Base-by-base conservation (phyloP, 2,329 filamentous ascomycete species). In the Claviceps capensis region DNA sequence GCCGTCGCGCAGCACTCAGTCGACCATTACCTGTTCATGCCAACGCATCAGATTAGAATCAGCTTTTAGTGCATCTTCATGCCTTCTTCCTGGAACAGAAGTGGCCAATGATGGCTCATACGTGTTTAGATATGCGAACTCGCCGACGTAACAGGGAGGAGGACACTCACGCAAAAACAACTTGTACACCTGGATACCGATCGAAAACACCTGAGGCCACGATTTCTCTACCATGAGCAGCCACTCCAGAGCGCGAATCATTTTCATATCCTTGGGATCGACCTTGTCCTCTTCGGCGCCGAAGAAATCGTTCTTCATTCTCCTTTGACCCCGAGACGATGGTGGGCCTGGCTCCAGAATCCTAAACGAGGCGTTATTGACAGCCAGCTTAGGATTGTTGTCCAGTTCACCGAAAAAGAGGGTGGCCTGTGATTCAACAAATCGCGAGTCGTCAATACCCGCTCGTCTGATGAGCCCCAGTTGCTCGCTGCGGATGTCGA, bases 181-280 rank as follows among this genome's bases (percentile, higher is more conserved):
- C 62, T 86, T 86, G 69, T 95, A 88, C n/a, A 90, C 77, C 59
- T 81, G 76, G 34, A 79, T 78, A 43, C 88, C 82, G 52, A 81
- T 74, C 17, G 72, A 68, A 60, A 91, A 87, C 22, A 87, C 82
- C 53, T 83, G 75, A 16, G 76, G 72, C 83, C 85, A 90, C 51
- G 86, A 76, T 13, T 79, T 83, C 48, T 85, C 79, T 8, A 91
- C 77, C 52, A 87, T 76, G 53, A 87, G 71, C 64, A 91, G 83
- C 90, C 91, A 97, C 62, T 94, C 86, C 54, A 96, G 70, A 40
- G 86, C 82, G 52, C 85, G 78, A 46, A 96, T 88, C 49, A 95
- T 74, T 37, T 76, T 67, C 59, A 84, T 79, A 56, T 91, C 83
- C 54, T 85, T 79, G 44, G 74, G 67, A 7, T 81, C 74, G 9